Evolutionary conservation across 768 basidiomycete genomes (phyloP), one percentile per base, ranked within the genome.

Genomic region (Lactarius indigo): DNA sequence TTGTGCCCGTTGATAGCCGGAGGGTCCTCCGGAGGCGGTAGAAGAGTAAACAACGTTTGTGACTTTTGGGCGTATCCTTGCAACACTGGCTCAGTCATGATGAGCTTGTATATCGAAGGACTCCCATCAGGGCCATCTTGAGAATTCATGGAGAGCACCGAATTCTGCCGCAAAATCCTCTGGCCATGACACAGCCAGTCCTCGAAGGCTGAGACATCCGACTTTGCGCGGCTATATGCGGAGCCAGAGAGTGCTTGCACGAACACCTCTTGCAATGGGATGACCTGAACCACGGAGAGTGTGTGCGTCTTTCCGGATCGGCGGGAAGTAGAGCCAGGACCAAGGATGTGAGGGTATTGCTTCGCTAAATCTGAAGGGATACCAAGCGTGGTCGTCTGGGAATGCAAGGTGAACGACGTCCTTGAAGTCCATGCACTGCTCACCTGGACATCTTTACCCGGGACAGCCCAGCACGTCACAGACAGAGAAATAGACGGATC

Each of bases 91-190:
- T 69, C 65, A 13, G 65, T 62, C 64, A 66, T 59, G 13, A 71
- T 61, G 64, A 69, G 26, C 35, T 61, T 70, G 63, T 69, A 71
- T 33, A 52, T 28, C 17, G 66, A 13, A 26, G 55, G 12, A 50
- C n/a, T 26, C 0, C 44, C 31, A 57, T 57, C 54, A 30, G 28
- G 54, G 13, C 37, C 33, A 69, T 47, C 61, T 69, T 63, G 33
- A 50, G 55, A 52, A 72, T 74, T 37, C 31, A 80, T 63, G 9
- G 72, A 75, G 64, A 82, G 74, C 31, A 77, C 73, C 57, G 81
- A 77, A 26, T 84, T 84, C 70, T 84, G 79, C 26, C 86, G 84
- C 30, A 91, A 75, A 41, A 90, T 81, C n/a, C 59, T 35, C 37
- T 68, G 54, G 35, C 33, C 60, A 37, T 57, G 39, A 54, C 72